Evolutionary conservation across 2,329 filamentous ascomycete species (phyloP).

Genomic region (Colletotrichum lupini): DNA sequence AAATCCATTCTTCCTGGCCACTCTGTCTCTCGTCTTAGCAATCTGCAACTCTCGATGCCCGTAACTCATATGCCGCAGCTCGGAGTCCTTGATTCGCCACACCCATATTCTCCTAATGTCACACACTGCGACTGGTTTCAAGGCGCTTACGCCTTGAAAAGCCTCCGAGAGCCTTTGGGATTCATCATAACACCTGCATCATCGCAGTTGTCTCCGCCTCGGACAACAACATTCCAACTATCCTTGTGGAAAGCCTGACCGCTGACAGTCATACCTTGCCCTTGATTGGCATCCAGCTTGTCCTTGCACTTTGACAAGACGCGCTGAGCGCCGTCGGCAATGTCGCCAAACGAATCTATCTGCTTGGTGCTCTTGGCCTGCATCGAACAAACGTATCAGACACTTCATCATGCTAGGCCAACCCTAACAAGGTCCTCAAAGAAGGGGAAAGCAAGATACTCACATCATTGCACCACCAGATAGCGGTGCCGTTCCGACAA

Average conservation of each 20-base stretch:
- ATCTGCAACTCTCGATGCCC: no score
- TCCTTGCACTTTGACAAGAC: constrained; percentile 19
- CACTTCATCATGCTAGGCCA: background rate
- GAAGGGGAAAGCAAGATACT: background rate
- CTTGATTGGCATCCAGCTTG: constrained; percentile 24
- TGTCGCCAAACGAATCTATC: constrained; percentile 19
- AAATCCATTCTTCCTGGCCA: no score
- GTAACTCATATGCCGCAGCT: no score
- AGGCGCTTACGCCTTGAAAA: background rate
- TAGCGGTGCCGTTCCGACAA: constrained; percentile 11
- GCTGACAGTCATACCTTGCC: constrained; percentile 15
- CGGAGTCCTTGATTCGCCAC: no score
- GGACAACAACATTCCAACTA: constrained; percentile 16
- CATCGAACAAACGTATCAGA: background rate
- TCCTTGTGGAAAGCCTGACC: constrained; percentile 25
- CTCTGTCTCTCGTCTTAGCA: no score
- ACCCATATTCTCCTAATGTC: no score
- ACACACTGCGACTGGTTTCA: background rate
- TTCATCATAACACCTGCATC: constrained; percentile 1
- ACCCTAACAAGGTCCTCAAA: no score
- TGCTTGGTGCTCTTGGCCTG: constrained; percentile 11
- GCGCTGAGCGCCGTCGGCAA: constrained; percentile 22
- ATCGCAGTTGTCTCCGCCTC: constrained; percentile 11
- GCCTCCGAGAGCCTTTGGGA: background rate
- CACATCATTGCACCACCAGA: constrained; percentile 28